A percentile compares a stretch with the other conserved stretches of the same genome.
phyloP scores from a whole-genome alignment of 805 yeast genomes.

The Ogataea salicorniae region DNA sequence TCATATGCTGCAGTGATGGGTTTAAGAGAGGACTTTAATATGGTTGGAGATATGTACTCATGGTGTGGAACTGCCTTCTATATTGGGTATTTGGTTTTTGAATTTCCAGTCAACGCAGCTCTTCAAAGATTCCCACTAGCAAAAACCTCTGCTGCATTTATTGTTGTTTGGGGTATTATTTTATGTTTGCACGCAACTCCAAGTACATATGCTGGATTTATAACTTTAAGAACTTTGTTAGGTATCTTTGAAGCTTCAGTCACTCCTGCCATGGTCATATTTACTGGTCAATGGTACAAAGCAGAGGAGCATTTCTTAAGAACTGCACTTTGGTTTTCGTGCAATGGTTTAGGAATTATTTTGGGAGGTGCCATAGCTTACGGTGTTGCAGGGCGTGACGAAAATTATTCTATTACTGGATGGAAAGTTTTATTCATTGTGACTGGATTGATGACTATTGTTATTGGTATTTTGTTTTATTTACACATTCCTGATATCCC shows the following conservation, averaged over 20 bases:
- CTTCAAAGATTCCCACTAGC: conserved; percentile 44
- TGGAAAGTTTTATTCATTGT: conserved; percentile 62
- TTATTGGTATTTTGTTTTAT: conserved; percentile 42
- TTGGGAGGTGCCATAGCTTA: conserved; percentile 52
- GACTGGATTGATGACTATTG: conserved; percentile 53
- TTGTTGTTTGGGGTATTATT: conserved; percentile 44
- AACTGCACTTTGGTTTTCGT: conserved; percentile 29
- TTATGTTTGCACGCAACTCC: conserved; percentile 42
- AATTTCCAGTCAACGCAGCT: conserved; percentile 45
- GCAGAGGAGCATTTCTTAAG: conserved; percentile 27
- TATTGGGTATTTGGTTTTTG: conserved; percentile 45
- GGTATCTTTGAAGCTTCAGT: conserved; percentile 39
- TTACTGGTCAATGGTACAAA: conserved; percentile 34
- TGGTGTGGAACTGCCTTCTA: conserved; percentile 30
- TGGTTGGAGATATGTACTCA: conserved; percentile 37
- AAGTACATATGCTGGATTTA: conserved; percentile 38
- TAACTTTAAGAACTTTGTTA: conserved; percentile 41
- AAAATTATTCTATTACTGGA: conserved; percentile 39
- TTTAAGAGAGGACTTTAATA: conserved; percentile 40
- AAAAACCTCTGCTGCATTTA: conserved; percentile 40
- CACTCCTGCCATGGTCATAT: conserved; percentile 31
- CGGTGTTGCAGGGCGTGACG: conserved; percentile 37
- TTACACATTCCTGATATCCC: conserved; percentile 57
- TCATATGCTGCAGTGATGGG: conserved; percentile 58
- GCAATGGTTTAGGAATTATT: conserved; percentile 42